Conservation (phyloP, 441 rosid species). For the Brassica balearica region DNA sequence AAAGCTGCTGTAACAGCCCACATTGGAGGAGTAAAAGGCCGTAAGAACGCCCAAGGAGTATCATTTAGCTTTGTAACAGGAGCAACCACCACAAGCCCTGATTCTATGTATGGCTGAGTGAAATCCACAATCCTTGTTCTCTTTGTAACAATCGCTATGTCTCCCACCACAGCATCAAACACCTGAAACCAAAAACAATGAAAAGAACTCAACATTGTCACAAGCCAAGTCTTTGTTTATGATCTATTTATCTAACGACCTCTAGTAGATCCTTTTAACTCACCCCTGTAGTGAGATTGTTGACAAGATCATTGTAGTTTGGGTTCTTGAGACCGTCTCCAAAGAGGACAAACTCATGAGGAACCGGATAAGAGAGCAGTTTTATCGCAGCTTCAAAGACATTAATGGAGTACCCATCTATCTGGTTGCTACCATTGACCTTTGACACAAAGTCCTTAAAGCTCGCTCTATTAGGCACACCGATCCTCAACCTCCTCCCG, state of each 20-base stretch:
- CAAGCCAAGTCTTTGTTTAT: constrained; percentile 1
- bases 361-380: constrained; percentile 82
- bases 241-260: too few relatives aligned
- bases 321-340: constrained; percentile 87
- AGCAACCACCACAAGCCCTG: constrained; percentile 97
- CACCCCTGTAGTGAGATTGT: constrained; percentile 64
- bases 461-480: constrained; percentile 76
- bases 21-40: constrained; percentile 82
- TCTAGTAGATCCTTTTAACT: constrained; percentile 40
- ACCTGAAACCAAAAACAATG: constrained; percentile 48
- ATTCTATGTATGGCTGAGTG: constrained; percentile 92
- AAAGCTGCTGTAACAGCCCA: constrained; percentile 80
- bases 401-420: constrained; percentile 83
- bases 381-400: constrained; percentile 77
- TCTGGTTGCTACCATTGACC: constrained; percentile 46
- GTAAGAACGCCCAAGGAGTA: constrained; percentile 78
- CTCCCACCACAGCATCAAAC: constrained; percentile 90
- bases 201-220: not conserved
- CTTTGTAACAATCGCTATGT: constrained; percentile 77
- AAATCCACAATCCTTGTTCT: constrained; percentile 85
- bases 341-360: constrained; percentile 69
- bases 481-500: constrained; percentile 79
- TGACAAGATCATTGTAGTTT: constrained; percentile 63
- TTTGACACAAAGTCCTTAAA: constrained; percentile 60
- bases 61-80: constrained; percentile 72